These are phyloP conservation scores for Leptodontidium sp. DNA, from an alignment of 2,329 filamentous ascomycete species.

Conservation along the genomic window DNA sequence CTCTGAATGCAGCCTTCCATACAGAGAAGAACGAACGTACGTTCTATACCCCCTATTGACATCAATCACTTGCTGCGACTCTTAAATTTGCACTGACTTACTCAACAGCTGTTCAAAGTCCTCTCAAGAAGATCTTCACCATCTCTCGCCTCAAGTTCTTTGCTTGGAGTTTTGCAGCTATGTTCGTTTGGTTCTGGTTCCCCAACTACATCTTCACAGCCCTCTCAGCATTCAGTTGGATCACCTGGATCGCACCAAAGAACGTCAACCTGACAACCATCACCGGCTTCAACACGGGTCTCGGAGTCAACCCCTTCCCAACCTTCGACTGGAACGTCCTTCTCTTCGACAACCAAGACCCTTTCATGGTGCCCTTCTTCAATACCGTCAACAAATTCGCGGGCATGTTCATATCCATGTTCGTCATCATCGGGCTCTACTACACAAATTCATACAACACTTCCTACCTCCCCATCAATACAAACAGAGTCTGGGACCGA, in stretches of 20 bases:
- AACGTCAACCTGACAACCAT: slow-evolving; percentile 51
- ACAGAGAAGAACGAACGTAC: slow-evolving; percentile 33
- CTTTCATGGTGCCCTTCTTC: slow-evolving; percentile 76
- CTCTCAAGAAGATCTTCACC: slow-evolving; percentile 51
- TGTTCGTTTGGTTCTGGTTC: slow-evolving; percentile 62
- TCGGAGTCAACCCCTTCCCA: slow-evolving; percentile 53
- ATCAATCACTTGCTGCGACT: not conserved
- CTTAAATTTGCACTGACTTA: not conserved
- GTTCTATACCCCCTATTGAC: not conserved
- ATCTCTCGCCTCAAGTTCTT: slow-evolving; percentile 58
- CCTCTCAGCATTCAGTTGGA: slow-evolving; percentile 59
- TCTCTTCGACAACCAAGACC: slow-evolving; percentile 48
- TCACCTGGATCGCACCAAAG: slow-evolving; percentile 60
- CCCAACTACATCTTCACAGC: slow-evolving; percentile 58
- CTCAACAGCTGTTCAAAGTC: slow-evolving; percentile 46
- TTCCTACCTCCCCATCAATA: slow-evolving; percentile 72
- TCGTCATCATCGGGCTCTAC: slow-evolving; percentile 59
- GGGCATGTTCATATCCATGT: slow-evolving; percentile 48
- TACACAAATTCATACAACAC: slow-evolving; percentile 71
- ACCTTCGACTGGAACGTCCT: slow-evolving; percentile 56
- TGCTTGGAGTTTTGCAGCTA: slow-evolving; percentile 51
- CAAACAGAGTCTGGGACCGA: slow-evolving; percentile 77
- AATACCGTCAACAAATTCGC: slow-evolving; percentile 78
- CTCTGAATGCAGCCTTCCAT: slow-evolving; percentile 58
- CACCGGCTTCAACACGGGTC: slow-evolving; percentile 49